Evolutionary conservation across 768 basidiomycete genomes (phyloP).

Genomic region (Tulasnella sp.): DNA sequence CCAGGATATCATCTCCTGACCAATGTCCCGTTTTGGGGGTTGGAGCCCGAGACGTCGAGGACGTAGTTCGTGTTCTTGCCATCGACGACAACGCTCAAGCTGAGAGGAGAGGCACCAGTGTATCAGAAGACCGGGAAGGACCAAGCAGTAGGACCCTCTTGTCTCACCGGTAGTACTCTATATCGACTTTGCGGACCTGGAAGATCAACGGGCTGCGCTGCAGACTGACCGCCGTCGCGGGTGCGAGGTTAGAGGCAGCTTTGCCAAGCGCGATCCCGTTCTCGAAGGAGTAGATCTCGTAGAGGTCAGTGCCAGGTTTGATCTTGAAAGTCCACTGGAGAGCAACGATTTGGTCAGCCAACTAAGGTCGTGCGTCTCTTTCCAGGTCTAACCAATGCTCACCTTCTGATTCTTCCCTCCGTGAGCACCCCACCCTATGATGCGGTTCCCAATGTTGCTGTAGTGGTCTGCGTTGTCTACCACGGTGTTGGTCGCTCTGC

Average conservation of each 20-base stretch:
- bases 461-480: not conserved
- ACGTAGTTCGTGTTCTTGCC: not conserved
- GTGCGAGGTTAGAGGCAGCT: not conserved
- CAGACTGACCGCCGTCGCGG: not conserved
- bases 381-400: not conserved
- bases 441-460: not conserved
- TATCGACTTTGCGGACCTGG: not conserved
- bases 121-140: not conserved
- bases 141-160: not conserved
- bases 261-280: not conserved
- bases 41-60: not conserved
- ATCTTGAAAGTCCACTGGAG: not conserved
- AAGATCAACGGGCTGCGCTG: not conserved
- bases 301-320: not conserved
- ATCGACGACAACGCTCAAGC: not conserved
- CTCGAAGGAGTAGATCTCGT: not conserved
- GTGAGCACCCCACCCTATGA: not conserved
- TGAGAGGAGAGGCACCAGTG: not conserved
- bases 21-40: not conserved
- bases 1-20: not conserved
- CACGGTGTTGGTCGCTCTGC: not conserved
- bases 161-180: not conserved
- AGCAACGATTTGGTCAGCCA: not conserved
- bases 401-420: not conserved
- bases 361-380: not conserved